A percentile compares a stretch with the other conserved stretches of the same genome.
These are phyloP conservation scores for Astragalus membranaceus DNA, from an alignment of 306 rosid genomes.

Conservation along the genomic window DNA sequence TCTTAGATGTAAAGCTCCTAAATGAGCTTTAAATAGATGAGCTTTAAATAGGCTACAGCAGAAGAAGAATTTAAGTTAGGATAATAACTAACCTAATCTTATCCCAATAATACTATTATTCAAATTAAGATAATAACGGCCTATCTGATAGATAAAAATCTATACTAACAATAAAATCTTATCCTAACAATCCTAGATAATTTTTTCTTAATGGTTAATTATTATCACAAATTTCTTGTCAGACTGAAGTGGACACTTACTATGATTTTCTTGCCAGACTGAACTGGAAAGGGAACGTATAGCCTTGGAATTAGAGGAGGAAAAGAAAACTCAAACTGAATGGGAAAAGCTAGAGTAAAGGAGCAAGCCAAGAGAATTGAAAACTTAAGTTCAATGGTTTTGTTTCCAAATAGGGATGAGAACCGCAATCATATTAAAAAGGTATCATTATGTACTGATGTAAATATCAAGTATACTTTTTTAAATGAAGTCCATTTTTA, in stretches of 20 bases:
- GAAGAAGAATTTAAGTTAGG: too few species aligned
- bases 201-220: slow-evolving; percentile 15
- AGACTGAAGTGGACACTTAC: neutral
- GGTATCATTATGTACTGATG: slow-evolving; percentile 33
- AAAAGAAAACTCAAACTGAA: slow-evolving; percentile 85
- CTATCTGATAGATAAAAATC: too few species aligned
- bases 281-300: slow-evolving; percentile 95
- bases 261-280: slow-evolving; percentile 39
- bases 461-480: neutral
- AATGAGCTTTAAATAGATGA: too few species aligned
- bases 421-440: slow-evolving; percentile 51
- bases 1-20: too few species aligned
- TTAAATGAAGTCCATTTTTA: neutral
- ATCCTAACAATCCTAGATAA: too few species aligned
- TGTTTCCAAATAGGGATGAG: slow-evolving; percentile 82
- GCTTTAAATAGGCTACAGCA: too few species aligned
- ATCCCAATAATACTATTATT: too few species aligned
- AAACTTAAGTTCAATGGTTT: slow-evolving; percentile 88
- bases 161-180: too few species aligned
- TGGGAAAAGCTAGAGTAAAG: slow-evolving; percentile 75
- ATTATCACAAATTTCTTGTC: slow-evolving; percentile 8
- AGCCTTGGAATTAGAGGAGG: slow-evolving; percentile 94
- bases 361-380: slow-evolving; percentile 90
- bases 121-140: too few species aligned
- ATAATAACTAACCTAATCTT: too few species aligned